phyloP scores from a whole-genome alignment of 2,329 filamentous ascomycete species.

The Fusarium cyanostomum region DNA sequence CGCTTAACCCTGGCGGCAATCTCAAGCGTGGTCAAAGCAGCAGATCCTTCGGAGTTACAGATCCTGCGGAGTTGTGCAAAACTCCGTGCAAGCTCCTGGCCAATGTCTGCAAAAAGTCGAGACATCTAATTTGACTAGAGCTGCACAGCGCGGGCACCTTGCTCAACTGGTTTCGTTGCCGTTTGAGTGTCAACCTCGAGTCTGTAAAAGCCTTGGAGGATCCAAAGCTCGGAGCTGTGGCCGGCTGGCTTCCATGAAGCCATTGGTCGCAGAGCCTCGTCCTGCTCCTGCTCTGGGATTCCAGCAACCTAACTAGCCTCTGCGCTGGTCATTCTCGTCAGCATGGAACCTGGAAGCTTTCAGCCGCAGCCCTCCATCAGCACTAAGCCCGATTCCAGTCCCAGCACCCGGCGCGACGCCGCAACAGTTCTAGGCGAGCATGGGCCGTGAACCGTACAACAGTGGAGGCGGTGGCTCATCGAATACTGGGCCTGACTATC shows the following conservation, averaged over 20 bases:
- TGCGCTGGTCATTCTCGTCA: constrained; percentile 28
- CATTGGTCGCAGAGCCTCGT: not conserved
- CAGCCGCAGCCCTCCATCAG: constrained; percentile 43
- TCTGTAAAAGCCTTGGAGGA: too few relatives aligned
- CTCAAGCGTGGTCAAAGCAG: constrained; percentile 15
- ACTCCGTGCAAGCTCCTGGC: not conserved
- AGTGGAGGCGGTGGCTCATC: constrained; percentile 41
- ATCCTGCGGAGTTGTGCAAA: not conserved
- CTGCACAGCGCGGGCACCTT: too few relatives aligned
- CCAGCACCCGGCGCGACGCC: constrained; percentile 24
- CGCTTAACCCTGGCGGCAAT: constrained; percentile 31
- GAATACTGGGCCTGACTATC: constrained; percentile 27
- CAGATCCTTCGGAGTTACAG: constrained; percentile 1
- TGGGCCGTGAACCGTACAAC: constrained; percentile 17
- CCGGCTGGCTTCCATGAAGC: not conserved
- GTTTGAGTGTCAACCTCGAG: too few relatives aligned
- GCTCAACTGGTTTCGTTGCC: too few relatives aligned
- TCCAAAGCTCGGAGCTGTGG: too few relatives aligned
- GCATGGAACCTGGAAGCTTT: constrained; percentile 34
- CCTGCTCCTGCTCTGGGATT: not conserved
- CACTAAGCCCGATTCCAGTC: constrained; percentile 39
- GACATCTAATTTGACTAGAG: not conserved
- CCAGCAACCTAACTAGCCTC: constrained; percentile 8
- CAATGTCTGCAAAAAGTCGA: constrained; percentile 9
- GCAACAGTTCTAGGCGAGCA: constrained; percentile 17